phyloP scores from a whole-genome alignment of 495 filamentous ascomycete species.

The Aspergillus baeticus region DNA sequence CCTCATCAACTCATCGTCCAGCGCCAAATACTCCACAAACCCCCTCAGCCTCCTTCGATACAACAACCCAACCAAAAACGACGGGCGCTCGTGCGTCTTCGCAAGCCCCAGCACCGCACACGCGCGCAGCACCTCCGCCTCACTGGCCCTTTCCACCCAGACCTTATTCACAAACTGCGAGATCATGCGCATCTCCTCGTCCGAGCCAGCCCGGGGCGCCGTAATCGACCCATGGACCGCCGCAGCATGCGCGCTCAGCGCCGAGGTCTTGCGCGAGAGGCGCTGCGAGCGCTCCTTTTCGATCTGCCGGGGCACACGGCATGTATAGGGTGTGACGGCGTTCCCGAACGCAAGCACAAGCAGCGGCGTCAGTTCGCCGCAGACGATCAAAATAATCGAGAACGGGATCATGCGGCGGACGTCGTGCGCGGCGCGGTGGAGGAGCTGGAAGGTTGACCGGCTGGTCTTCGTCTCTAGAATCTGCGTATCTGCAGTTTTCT shows the following conservation, averaged over 20 bases:
- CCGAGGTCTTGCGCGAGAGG: slow-evolving; percentile 41
- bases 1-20: slow-evolving; percentile 60
- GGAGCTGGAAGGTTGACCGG: slow-evolving; percentile 62
- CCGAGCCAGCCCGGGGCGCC: slow-evolving; percentile 13
- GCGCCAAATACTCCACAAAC: slow-evolving; percentile 50
- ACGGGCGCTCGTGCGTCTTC: slow-evolving; percentile 34
- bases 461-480: slow-evolving; percentile 32
- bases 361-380: slow-evolving; percentile 83
- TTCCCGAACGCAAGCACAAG: slow-evolving; percentile 67
- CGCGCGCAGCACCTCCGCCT: slow-evolving; percentile 32
- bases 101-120: slow-evolving; percentile 50
- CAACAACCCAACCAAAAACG: slow-evolving; percentile 29
- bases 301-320: slow-evolving; percentile 75
- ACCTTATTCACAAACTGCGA: slow-evolving; percentile 17
- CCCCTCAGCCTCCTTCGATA: slow-evolving; percentile 41
- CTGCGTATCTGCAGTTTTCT: not conserved
- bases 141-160: slow-evolving; percentile 22
- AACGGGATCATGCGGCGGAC: slow-evolving; percentile 74
- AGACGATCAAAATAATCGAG: slow-evolving; percentile 65
- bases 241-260: slow-evolving; percentile 22
- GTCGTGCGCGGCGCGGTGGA: slow-evolving; percentile 66
- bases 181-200: slow-evolving; percentile 29
- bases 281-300: slow-evolving; percentile 49
- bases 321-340: slow-evolving; percentile 70
- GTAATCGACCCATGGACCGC: slow-evolving; percentile 15